phyloP scores from a whole-genome alignment of 2,329 filamentous ascomycete genomes.

The Cladophialophora bantiana region DNA sequence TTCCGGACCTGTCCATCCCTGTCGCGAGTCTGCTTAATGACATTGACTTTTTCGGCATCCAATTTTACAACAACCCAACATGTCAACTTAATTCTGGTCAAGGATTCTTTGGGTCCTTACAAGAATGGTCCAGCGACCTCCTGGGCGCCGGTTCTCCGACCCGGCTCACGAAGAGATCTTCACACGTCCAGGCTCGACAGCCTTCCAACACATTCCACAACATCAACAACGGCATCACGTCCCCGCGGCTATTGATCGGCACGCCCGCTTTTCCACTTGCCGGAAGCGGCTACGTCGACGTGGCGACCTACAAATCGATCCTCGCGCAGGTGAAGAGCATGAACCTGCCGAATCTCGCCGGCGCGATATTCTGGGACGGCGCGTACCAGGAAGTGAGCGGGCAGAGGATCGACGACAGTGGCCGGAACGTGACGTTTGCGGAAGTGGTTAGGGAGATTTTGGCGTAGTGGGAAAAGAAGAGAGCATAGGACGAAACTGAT shows the following conservation, averaged over 20 bases:
- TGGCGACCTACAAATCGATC: constrained; percentile 25
- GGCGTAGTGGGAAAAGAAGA: constrained; percentile 9
- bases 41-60: constrained; percentile 38
- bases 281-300: constrained; percentile 25
- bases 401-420: constrained; percentile 12
- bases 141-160: not conserved
- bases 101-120: constrained; percentile 32
- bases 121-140: constrained; percentile 31
- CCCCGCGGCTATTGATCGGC: constrained; percentile 35
- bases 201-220: constrained; percentile 15
- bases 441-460: constrained; percentile 30
- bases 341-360: constrained; percentile 34
- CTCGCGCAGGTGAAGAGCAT: constrained; percentile 28
- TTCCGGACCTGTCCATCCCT: constrained; percentile 51
- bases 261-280: constrained; percentile 33
- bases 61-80: constrained; percentile 40
- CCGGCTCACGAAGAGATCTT: not conserved
- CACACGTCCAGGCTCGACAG: not conserved
- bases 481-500: no score
- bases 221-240: constrained; percentile 32
- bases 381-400: constrained; percentile 31
- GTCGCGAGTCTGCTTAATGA: constrained; percentile 22
- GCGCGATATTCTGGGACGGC: constrained; percentile 37
- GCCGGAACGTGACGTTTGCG: constrained; percentile 26
- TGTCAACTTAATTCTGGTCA: constrained; percentile 30